Conservation (phyloP, 768 basidiomycete species). For the Suillus lakei region DNA sequence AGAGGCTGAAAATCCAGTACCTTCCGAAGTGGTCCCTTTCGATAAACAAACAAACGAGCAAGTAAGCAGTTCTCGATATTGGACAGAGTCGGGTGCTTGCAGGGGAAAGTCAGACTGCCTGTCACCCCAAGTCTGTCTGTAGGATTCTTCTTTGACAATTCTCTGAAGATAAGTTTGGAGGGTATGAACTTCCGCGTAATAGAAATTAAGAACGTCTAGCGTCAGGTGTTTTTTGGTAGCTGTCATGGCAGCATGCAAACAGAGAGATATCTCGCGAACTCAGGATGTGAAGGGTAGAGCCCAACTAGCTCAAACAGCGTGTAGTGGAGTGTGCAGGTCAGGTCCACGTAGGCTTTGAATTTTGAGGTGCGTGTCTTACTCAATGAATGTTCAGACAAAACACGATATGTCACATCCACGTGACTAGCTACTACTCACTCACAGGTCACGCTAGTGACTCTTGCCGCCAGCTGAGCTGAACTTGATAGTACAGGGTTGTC, state of each 20-base stretch:
- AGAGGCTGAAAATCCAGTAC: constrained; percentile 32
- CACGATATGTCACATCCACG: too few species aligned
- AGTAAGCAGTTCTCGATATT: constrained; percentile 45
- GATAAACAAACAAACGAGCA: constrained; percentile 51
- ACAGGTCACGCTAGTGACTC: too few species aligned
- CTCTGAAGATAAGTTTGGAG: constrained; percentile 45
- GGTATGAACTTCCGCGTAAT: constrained; percentile 46
- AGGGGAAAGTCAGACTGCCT: constrained; percentile 12
- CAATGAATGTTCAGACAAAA: too few species aligned
- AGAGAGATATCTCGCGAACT: not conserved
- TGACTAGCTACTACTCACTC: too few species aligned
- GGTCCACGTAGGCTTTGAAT: too few species aligned
- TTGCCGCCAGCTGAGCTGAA: too few species aligned
- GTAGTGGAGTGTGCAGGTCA: not conserved
- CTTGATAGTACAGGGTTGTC: too few species aligned
- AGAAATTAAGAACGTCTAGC: constrained; percentile 44
- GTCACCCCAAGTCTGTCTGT: constrained; percentile 16
- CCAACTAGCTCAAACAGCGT: not conserved
- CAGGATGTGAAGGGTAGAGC: not conserved
- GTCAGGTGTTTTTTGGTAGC: constrained; percentile 21
- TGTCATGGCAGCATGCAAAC: not conserved
- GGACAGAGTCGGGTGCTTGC: constrained; percentile 25
- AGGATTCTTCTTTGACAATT: constrained; percentile 34
- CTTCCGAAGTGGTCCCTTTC: constrained; percentile 18
- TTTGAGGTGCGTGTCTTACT: too few species aligned